Conservation (phyloP, 1,284 basidiomycete genomes). For the Sphaerobolus stellatus region DNA sequence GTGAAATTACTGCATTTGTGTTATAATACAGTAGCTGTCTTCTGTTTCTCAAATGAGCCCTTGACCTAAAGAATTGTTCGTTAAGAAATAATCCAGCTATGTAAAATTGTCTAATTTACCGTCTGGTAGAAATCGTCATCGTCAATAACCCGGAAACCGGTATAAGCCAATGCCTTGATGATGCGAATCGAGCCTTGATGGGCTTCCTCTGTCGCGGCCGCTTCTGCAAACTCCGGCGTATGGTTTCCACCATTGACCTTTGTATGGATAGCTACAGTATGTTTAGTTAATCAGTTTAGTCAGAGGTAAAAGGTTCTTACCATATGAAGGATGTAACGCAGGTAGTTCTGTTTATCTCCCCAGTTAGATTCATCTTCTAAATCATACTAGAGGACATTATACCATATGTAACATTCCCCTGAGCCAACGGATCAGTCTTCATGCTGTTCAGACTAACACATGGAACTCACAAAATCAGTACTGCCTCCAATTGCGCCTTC, state of each 20-base stretch:
- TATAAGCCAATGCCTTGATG: constrained; percentile 60
- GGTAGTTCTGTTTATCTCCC: constrained; percentile 18
- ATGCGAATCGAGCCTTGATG: constrained; percentile 58
- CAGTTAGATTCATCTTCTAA: constrained; percentile 6
- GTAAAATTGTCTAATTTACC: too few relatives aligned
- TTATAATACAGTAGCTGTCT: too few relatives aligned
- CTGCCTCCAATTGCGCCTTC: constrained; percentile 61
- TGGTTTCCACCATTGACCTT: constrained; percentile 63
- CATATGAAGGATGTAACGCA: constrained; percentile 25
- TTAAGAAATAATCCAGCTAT: too few relatives aligned
- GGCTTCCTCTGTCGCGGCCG: constrained; percentile 59
- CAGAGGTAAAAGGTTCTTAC: constrained; percentile 10
- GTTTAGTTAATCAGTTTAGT: constrained; percentile 1
- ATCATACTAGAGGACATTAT: constrained; percentile 11
- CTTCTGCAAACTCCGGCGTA: constrained; percentile 59
- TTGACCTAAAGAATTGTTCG: too few relatives aligned
- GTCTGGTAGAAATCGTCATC: constrained; percentile 57
- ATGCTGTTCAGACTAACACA: background rate
- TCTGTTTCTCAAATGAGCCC: too few relatives aligned
- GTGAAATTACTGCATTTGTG: too few relatives aligned
- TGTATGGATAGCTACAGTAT: constrained; percentile 60
- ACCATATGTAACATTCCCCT: constrained; percentile 69
- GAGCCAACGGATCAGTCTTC: background rate
- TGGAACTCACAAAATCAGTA: constrained; percentile 66
- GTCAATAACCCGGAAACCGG: constrained; percentile 55